Evolutionary conservation across 495 filamentous ascomycete species (phyloP).

Genomic region (Penicillium steckii): DNA sequence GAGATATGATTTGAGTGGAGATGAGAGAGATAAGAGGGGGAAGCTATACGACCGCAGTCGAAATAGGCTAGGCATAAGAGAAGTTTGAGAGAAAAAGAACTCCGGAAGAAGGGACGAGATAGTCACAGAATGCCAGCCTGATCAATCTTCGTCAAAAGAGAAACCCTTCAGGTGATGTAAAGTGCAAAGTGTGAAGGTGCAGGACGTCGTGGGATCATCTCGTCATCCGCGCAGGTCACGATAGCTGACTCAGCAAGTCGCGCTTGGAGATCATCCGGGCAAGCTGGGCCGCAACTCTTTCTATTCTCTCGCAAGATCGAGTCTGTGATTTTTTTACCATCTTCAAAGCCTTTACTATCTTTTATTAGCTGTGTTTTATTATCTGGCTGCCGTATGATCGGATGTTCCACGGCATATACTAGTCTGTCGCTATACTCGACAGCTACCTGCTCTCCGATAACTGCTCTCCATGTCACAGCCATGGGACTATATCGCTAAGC

Average conservation of each 20-base stretch:
- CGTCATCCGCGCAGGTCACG: conserved; percentile 42
- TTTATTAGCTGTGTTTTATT: background rate
- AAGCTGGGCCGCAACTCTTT: no score
- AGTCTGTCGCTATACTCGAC: conserved; percentile 6
- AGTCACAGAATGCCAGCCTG: background rate
- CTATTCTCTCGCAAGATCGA: no score
- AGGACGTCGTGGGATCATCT: no score
- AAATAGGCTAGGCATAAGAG: background rate
- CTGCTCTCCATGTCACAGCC: conserved; percentile 64
- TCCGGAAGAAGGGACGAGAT: background rate
- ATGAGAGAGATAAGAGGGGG: conserved; percentile 3
- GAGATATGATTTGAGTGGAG: conserved; percentile 17
- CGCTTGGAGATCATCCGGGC: no score
- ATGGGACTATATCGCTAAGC: conserved; percentile 98
- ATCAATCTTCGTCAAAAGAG: background rate
- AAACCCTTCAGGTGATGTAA: conserved; percentile 28
- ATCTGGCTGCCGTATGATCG: background rate
- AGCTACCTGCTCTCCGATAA: conserved; percentile 5
- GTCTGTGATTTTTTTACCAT: no score
- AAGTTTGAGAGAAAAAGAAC: background rate
- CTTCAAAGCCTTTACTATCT: background rate
- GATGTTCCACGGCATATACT: conserved; percentile 11
- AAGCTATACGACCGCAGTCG: background rate
- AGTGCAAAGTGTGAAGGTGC: no score
- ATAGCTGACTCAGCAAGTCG: conserved; percentile 51